Evolutionary conservation across 2,329 filamentous ascomycete species (phyloP), one percentile per base, ranked within the genome.

Genomic region (Fusarium devonianum): DNA sequence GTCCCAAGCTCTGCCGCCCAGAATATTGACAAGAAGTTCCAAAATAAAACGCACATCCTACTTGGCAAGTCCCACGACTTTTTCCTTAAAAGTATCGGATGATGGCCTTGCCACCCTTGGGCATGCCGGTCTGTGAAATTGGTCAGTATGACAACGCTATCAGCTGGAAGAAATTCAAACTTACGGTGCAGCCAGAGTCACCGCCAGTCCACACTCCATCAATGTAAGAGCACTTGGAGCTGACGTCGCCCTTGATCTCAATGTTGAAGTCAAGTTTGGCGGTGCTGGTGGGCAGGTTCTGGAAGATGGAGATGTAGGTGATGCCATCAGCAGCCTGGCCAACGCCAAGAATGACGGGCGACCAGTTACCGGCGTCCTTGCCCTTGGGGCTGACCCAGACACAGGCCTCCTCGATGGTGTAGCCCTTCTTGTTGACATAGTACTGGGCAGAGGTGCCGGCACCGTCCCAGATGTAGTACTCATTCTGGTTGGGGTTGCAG

Each of bases 341-440:
- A 53, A 92, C 86, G 71, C 93, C 93, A 42, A 96, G 77, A 76
- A 92, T 93, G 64, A 91, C 76, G 21, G 94, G 92, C 36, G 94
- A 87, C 81, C 83, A 96, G 83, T 99, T 97, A 60, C 94, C 86
- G 50, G 84, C 77, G 14, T 79, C 79, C 40, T 82, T 78, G 28
- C 76, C 73, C 13, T 60, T 63, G 16, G 64, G n/a, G 68, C 76
- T 79, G 59, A 70, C 71, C 94, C 94, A 97, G 49, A 82, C 74
- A 76, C 94, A 99, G 39, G 84, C 89, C 10, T 92, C 74, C 59
- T 84, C 71, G 49, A 85, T 75, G 13, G 74, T 65, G 42, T 88
- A 78, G 53, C 91, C 92, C 63, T 84, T 81, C 65, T 89, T 89
- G 83, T 97, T 97, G 75, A 97, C 83, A 71, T 99, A 99, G 82